Evolutionary conservation across 225 moss, liverwort and hornwort species (phyloP), one percentile per base, ranked within the genome.

Genomic region (Neckera pumila): DNA sequence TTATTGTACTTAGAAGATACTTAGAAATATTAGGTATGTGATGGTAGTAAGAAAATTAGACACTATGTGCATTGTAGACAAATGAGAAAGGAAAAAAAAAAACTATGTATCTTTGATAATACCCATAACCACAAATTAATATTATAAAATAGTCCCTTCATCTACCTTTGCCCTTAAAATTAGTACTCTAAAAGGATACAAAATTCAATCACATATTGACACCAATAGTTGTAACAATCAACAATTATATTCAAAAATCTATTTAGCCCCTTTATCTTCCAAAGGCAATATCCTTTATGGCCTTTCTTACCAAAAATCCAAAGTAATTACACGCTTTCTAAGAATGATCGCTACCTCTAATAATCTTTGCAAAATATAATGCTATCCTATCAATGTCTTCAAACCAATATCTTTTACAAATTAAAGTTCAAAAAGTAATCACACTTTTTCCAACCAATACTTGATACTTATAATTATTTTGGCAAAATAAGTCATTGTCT

Each of bases 31-130:
- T 42, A 43, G 9, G 15, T 9, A 72, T 16, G 16, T 72, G 26
- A 9, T 71, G 15, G 36, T 40, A 70, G 25, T 40, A 25, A 40
- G 10, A 42, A 40, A 70, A 26, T 40, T 70, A 26, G 26, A 72
- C 2, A 28, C 1, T 72, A 9, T 43, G 28, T 1, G 1, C 27
- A 27, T 43, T 0, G 0, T 74, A 31, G 49, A 20, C 3, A 18
- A 30, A 47, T 31, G 17, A 17, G 1, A 31, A 47, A 31, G 2
- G 3, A 31, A 74, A 47, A 18, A 2, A 73, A 73, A 6, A 73
- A 73, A 4, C 2, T 18, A 47, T 11, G 4, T 47, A 18, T 47
- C 28, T 72, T 30, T 47, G 49, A 49, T 49, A 31, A 31, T 47
- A 47, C 2, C 19, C 4, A 49, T 47, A 30, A 74, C 1, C 0